phyloP scores from a whole-genome alignment of 305 asterid genomes.

The Ilex paraguariensis region DNA sequence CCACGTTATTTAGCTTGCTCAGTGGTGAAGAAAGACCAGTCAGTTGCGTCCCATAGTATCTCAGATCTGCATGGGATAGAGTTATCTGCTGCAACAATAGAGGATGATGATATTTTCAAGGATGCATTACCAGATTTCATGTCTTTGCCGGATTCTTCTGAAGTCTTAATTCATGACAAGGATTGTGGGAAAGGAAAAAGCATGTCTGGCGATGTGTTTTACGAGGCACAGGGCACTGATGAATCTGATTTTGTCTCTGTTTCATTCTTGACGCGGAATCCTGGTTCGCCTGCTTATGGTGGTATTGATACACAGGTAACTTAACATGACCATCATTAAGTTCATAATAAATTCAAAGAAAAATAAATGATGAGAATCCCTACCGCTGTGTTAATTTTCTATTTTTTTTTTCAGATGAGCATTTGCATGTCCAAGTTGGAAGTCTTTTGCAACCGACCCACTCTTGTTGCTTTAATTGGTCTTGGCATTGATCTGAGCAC shows the following conservation, averaged over 20 bases:
- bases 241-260: conserved; percentile 93
- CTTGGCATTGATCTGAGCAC: conserved; percentile 74
- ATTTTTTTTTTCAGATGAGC: conserved; percentile 63
- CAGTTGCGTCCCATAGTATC: conserved; percentile 34
- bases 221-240: conserved; percentile 83
- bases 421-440: conserved; percentile 95
- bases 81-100: conserved; percentile 28
- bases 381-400: too few species aligned
- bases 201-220: conserved; percentile 56
- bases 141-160: conserved; percentile 60
- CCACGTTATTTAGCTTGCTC: conserved; percentile 86
- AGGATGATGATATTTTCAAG: conserved; percentile 81
- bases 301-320: conserved; percentile 96
- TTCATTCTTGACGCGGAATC: conserved; percentile 57
- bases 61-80: conserved; percentile 48
- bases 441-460: conserved; percentile 91
- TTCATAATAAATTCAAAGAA: too few species aligned
- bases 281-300: conserved; percentile 77
- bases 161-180: conserved; percentile 49
- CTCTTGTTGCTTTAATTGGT: conserved; percentile 88
- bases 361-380: too few species aligned
- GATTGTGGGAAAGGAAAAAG: conserved; percentile 39
- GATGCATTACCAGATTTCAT: conserved; percentile 88
- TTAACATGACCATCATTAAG: not conserved
- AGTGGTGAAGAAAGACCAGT: conserved; percentile 46